Evolutionary conservation across 768 basidiomycete genomes (phyloP), one percentile per base, ranked within the genome.

Genomic region (Boletus subparvulus): DNA sequence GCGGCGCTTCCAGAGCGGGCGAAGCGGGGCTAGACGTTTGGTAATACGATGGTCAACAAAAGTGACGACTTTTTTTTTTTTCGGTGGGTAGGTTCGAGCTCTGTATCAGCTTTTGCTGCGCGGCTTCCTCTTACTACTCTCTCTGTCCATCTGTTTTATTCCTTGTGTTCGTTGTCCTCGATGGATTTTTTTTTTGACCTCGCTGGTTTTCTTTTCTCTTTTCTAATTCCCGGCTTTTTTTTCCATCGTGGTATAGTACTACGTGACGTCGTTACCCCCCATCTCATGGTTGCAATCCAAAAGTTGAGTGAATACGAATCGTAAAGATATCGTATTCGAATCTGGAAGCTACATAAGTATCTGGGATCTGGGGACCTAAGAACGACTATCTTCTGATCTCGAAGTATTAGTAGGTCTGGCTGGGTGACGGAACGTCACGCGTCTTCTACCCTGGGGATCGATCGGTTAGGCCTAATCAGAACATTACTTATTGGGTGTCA

Each of bases 1-100:
- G 65, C 65, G 36, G 68, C 54, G 39, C 72, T 71, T 50, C 71
- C 69, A 41, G 69, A 69, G 54, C 68, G 69, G 50, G 68, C 63
- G 45, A 68, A 69, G 41, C 63, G 59, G 43, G 47, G 21, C 42
- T 68, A 65, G 55, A 44, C n/a, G 12, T 35, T 30, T 32, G 19
- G n/a, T 36, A 19, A 21, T 6, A 7, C 10, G 30, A 32, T 32
- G 32, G 32, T 10, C 10, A 32, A 32, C 32, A 32, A 28, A 28
- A 32, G 36, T 17, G 17, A 46, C 21, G 26, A 7, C 21, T 21
- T 21, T 17, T 11, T 8, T 28, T 39, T 40, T 6, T 35, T 6
- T 47, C 36, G 36, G 17, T 21, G 33, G 42, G 17, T 16, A 42
- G 33, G 43, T 30, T 37, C 36, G 13, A 46, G 36, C n/a, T 2